These are phyloP conservation scores for Albizia julibrissin DNA, from an alignment of 306 rosid species.

Conservation along the genomic window DNA sequence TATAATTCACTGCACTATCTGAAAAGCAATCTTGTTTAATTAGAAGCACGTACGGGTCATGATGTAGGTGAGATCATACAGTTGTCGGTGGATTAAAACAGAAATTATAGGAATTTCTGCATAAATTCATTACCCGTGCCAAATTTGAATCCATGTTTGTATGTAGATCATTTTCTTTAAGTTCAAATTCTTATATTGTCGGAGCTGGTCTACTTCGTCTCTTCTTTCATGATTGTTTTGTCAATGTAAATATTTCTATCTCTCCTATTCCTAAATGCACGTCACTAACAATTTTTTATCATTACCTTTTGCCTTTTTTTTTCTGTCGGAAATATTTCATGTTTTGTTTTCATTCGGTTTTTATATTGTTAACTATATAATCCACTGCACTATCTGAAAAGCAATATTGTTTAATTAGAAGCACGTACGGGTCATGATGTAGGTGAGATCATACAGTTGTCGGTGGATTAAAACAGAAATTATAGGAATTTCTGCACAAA, in stretches of 20 bases:
- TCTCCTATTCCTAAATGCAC: background rate
- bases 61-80: background rate
- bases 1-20: too few species aligned
- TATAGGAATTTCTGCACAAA: background rate
- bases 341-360: background rate
- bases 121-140: background rate
- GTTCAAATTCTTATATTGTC: conserved; percentile 13
- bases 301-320: background rate
- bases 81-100: background rate
- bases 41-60: background rate
- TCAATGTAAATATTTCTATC: conserved; percentile 50
- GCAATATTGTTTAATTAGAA: background rate
- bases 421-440: background rate
- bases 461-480: background rate
- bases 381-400: too few species aligned
- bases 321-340: too few species aligned
- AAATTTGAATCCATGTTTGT: background rate
- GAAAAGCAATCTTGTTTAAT: too few species aligned
- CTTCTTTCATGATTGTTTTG: conserved; percentile 84
- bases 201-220: conserved; percentile 86
- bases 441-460: background rate
- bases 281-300: background rate
- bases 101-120: background rate
- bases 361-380: background rate
- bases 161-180: background rate